A percentile compares a stretch with the other conserved stretches of the same genome.
Conservation (phyloP, 371 early-diverging fungal genomes). For the Rhizopus sp. region DNA sequence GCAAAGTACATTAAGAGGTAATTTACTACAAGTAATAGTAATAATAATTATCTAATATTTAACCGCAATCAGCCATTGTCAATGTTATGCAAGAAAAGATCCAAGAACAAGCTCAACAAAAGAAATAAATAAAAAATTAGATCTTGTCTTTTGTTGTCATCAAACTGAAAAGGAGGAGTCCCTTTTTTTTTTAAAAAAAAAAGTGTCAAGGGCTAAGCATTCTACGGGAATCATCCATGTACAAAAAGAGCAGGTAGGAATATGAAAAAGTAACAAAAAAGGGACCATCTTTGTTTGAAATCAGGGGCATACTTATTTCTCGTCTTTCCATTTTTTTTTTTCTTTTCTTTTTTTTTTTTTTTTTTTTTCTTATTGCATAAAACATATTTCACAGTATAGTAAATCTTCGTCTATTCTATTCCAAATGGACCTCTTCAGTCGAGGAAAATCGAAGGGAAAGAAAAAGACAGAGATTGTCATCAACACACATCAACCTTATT, state of each 20-base stretch:
- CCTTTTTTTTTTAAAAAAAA: not conserved
- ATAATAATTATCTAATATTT: not conserved
- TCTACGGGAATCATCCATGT: too few species aligned
- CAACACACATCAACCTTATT: conserved; percentile 8
- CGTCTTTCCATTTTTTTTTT: not conserved
- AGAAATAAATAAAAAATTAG: conserved; percentile 11
- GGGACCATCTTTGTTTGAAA: too few species aligned
- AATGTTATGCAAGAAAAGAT: conserved; percentile 58
- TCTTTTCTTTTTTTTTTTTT: conserved; percentile 12
- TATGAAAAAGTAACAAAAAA: too few species aligned
- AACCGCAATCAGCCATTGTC: conserved; percentile 31
- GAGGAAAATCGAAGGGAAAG: conserved; percentile 32
- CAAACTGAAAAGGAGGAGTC: too few species aligned
- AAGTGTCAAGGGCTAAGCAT: too few species aligned
- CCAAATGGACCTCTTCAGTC: conserved; percentile 36
- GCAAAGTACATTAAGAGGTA: conserved; percentile 74
- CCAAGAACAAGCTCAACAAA: conserved; percentile 38
- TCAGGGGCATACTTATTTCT: too few species aligned
- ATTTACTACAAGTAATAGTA: conserved; percentile 9
- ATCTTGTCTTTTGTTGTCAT: not conserved
- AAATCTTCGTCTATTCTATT: not conserved
- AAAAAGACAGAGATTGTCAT: conserved; percentile 16
- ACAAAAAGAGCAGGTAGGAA: too few species aligned
- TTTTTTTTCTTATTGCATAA: conserved; percentile 1
- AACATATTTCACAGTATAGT: too few species aligned